Evolutionary conservation across 306 rosid genomes (phyloP).

Genomic region (Biancaea sappan): DNA sequence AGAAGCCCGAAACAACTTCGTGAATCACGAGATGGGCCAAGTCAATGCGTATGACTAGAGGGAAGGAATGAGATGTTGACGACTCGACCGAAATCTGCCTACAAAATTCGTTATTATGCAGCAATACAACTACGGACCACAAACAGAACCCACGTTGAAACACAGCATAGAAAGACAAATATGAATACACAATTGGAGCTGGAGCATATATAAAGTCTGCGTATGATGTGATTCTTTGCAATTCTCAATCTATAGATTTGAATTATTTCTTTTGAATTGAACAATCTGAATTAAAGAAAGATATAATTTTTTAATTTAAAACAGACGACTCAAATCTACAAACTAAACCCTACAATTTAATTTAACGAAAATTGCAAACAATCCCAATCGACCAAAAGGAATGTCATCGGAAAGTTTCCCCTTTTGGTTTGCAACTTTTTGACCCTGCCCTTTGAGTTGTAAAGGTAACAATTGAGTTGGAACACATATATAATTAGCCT

Average conservation of each 20-base stretch:
- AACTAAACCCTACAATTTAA: too few species aligned
- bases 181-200: not conserved
- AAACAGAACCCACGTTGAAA: not conserved
- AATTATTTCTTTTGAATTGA: too few species aligned
- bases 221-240: too few species aligned
- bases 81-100: not conserved
- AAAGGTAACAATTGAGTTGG: conserved; percentile 31
- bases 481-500: conserved; percentile 45
- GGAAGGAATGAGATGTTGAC: not conserved
- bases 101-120: not conserved
- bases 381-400: conserved; percentile 36
- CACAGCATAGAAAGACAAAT: not conserved
- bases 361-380: too few species aligned
- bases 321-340: too few species aligned
- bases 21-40: not conserved
- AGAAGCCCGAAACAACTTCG: too few species aligned
- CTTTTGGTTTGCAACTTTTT: conserved; percentile 17
- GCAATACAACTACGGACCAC: not conserved
- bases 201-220: too few species aligned
- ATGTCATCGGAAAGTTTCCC: conserved; percentile 46
- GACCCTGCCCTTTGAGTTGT: conserved; percentile 12
- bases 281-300: too few species aligned
- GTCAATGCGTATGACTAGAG: too few species aligned
- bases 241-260: too few species aligned
- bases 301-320: too few species aligned